Base-by-base conservation (phyloP, 192 early-diverging fungal genomes). In the Linnemannia zychae region DNA sequence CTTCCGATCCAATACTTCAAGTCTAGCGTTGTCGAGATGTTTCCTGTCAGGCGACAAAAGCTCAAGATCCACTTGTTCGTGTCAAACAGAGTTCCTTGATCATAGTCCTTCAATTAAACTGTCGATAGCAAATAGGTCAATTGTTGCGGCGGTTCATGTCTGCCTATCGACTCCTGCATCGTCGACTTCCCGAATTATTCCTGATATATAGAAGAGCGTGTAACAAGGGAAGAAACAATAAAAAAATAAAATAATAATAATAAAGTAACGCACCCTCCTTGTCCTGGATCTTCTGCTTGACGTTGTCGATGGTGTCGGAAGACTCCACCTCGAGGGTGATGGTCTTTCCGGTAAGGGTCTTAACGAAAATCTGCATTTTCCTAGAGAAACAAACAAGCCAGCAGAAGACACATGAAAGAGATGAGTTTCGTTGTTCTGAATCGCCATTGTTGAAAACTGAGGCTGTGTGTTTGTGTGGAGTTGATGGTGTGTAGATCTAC, bases 261-360 rank as follows among this genome's bases (percentile, higher is more conserved):
- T 6, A 77, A 33, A 73, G 49, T 65, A 63, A 84, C 82, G 82
- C 76, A 90, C 94, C 96, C 90, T 98, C 97, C 94, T 99, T 97
- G 92, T 99, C 96, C 91, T 97, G 97, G 89, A 99, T 97, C 95
- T 99, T 98, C 79, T 89, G 82, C 92, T 97, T 97, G 92, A 97
- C 96, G 81, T 96, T 95, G 78, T 96, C 94, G 85, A 98, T 98
- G 74, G 94, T 94, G 90, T 98, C 97, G 73, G 91, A 92, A 65
- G 95, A 96, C 93, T 98, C 96, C 68, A 98, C 97, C 92, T 98
- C 95, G 57, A 94, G 92, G 85, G 95, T 95, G 90, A 95, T 95
- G 75, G 94, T 94, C 93, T 95, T 96, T 79, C 95, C 95, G 63
- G 94, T 95, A 75, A 95, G 92, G 81, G 95, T 95, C 93, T 95